Base-by-base conservation (phyloP, 1,284 basidiomycete species). In the Ustilago shanxiensis region DNA sequence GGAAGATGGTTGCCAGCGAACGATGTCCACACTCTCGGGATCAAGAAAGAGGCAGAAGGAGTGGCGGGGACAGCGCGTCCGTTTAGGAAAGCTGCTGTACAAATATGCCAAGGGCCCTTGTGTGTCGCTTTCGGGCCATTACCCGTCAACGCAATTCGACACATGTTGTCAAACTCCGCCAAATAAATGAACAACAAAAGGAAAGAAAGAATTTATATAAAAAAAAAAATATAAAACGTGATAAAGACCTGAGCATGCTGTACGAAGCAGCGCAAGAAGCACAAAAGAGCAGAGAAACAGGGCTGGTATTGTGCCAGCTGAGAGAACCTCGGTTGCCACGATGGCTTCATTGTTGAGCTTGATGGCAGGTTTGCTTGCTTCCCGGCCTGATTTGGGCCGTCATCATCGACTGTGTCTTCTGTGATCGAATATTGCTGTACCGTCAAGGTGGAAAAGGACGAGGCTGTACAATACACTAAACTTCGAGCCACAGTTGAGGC, bases 121-220 rank as follows among this genome's bases (percentile, higher is more conserved):
- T 39, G 31, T 18, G 37, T 39, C 14, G 44, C 44, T 47, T 47
- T 47, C 44, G 44, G 22, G 44, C 22, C 44, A 14, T 26, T 22
- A 47, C 44, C 44, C 20, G 44, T n/a, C 44, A 47, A 47, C 44
- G 44, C 44, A n/a, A n/a, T n/a, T n/a, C n/a, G n/a, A n/a, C n/a
- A n/a, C n/a, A n/a, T n/a, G n/a, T 24, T 47, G 37, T 39, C 37
- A 20, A 47, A 47, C 44, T 47, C 44, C 44, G 44, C 44, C 44
- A 47, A 47, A 47, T 47, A 47, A 47, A 41, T 41, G 31, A n/a
- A n/a, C n/a, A n/a, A n/a, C n/a, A n/a, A n/a, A n/a, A n/a, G n/a
- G n/a, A n/a, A n/a, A n/a, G n/a, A n/a, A n/a, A n/a, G n/a, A n/a
- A n/a, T n/a, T n/a, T n/a, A n/a, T n/a, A n/a, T n/a, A n/a, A n/a